phyloP scores from a whole-genome alignment of 176 grass and related monocot genomes.

The Avena atlantica region DNA sequence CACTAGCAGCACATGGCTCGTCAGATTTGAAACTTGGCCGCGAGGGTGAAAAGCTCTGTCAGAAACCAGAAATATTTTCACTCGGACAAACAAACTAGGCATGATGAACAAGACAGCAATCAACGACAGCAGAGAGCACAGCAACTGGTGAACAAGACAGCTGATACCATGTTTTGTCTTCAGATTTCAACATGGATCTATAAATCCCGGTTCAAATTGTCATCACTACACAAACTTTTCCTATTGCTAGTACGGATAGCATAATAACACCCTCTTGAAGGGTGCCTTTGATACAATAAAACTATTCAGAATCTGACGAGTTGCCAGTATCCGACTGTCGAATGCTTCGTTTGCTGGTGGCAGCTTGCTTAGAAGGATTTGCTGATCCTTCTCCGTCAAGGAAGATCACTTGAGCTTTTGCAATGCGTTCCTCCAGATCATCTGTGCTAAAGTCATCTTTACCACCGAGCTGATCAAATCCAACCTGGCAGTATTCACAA shows the following conservation, averaged over 20 bases:
- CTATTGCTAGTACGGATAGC: slow-evolving; percentile 30
- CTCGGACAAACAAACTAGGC: neutral
- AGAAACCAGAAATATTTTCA: neutral
- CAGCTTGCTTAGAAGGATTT: slow-evolving; percentile 38
- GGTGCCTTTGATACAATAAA: neutral
- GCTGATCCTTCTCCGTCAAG: slow-evolving; percentile 76
- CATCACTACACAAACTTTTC: neutral
- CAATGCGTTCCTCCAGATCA: slow-evolving; percentile 83
- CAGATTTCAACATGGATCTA: slow-evolving; percentile 1
- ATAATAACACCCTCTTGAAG: neutral
- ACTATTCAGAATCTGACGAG: slow-evolving; percentile 86
- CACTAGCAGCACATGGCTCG: too few species aligned
- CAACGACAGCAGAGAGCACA: slow-evolving; percentile 18
- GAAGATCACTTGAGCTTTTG: slow-evolving; percentile 74
- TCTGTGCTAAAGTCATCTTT: slow-evolving; percentile 86
- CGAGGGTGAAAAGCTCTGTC: neutral
- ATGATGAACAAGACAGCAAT: neutral
- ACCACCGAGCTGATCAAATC: slow-evolving; percentile 95
- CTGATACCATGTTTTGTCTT: neutral
- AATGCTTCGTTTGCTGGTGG: slow-evolving; percentile 61
- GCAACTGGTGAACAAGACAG: neutral
- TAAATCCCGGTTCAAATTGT: slow-evolving; percentile 20
- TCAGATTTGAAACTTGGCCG: slow-evolving; percentile 14
- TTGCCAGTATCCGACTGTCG: slow-evolving; percentile 65
- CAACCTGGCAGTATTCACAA: slow-evolving; percentile 55